These are phyloP conservation scores for Ammopiptanthus mongolicus DNA, from an alignment of 306 rosid species.

Conservation along the genomic window DNA sequence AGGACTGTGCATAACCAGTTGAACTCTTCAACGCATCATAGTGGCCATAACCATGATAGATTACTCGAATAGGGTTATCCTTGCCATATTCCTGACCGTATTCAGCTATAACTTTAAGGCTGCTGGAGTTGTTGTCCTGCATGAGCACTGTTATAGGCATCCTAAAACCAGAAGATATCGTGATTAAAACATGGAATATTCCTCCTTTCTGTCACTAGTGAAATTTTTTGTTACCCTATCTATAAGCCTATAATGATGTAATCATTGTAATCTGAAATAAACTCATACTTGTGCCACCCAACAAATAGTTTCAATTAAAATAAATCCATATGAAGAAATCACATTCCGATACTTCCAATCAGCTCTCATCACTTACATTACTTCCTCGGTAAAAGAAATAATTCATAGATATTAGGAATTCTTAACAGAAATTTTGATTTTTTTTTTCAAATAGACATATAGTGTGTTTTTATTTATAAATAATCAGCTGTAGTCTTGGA, in stretches of 20 bases:
- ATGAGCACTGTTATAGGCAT: conserved; percentile 76
- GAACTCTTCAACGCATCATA: conserved; percentile 51
- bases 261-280: background rate
- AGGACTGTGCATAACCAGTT: background rate
- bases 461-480: background rate
- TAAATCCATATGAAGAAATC: background rate
- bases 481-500: background rate
- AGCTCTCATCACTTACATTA: no score
- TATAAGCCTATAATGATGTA: background rate
- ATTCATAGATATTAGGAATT: background rate
- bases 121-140: conserved; percentile 42
- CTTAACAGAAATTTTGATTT: background rate
- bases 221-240: background rate
- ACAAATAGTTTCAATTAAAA: background rate
- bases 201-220: background rate
- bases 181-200: background rate
- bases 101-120: conserved; percentile 62
- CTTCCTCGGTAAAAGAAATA: background rate
- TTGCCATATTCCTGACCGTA: conserved; percentile 75
- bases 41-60: conserved; percentile 77
- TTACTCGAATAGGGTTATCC: conserved; percentile 60
- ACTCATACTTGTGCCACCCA: background rate
- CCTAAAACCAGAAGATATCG: conserved; percentile 43
- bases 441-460: background rate
- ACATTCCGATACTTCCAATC: background rate